Evolutionary conservation across 2,329 filamentous ascomycete species (phyloP), one percentile per base, ranked within the genome.

Genomic region (Fusarium sp.): DNA sequence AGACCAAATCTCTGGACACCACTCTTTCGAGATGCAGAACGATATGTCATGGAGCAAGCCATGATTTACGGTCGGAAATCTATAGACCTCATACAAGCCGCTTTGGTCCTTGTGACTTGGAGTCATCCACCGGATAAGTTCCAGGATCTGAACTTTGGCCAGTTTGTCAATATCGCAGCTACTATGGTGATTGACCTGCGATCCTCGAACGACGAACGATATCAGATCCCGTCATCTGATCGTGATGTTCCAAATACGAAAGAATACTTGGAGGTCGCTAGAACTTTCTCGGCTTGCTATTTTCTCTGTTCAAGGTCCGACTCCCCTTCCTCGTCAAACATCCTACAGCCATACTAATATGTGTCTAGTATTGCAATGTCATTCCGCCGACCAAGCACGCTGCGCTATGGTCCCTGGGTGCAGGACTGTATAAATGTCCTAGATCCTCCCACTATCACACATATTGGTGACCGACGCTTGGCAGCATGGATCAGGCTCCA

Each of bases 121-220:
- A 54, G 58, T 6, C 67, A 62, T 13, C 64, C 67, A 2, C 61
- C 66, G 1, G 43, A 59, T 2, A 52, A 59, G 22, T 71, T 70
- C 13, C 51, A 57, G 6, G 43, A 59, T 4, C 24, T 71, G 15
- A 71, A 65, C n/a, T 70, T 71, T 36, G 57, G 57, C 33, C 69
- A 70, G 21, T 61, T 54, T 26, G 43, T 47, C 19, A 62, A 70
- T 13, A 56, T 71, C 57, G 69, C 69, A 8, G 64, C 64, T 4
- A 62, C 67, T 3, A 61, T 71, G 46, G 64, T 63, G 0, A 54
- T 70, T n/a, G 69, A 71, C 17, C 36, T 71, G 8, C 40, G 36
- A 5, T 71, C 61, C 3, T 68, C 67, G 0, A 71, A 68, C 14
- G 69, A 70, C 5, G 26, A 53, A 7, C 28, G 33, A 5, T 64